Base-by-base conservation (phyloP, 1,139 yeast genomes). In the Geotrichum histeridarum region DNA sequence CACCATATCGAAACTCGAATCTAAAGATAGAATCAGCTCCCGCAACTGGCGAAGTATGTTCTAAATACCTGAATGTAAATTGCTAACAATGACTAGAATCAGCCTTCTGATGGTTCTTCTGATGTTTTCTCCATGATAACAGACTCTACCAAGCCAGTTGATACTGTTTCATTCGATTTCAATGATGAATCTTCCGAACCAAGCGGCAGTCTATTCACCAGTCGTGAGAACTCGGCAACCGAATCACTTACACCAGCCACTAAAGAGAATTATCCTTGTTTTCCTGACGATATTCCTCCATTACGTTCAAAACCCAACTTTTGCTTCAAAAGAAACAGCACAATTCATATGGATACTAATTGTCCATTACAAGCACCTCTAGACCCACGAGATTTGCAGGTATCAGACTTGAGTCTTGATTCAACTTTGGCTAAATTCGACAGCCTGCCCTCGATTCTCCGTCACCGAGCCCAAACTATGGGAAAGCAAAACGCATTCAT, bases 401-500 rank as follows among this genome's bases (percentile, higher is more conserved):
- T 66, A 22, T 51, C 64, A 4, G 72, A 69, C 31, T 56, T 63
- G 18, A 67, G 68, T 47, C 63, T 62, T 9, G 61, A 65, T 6
- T 63, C 67, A 8, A 61, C 68, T 17, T 63, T 70, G 62, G 63
- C 69, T 41, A 70, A 66, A 50, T 73, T 78, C 54, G 86, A 83
- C 54, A 81, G 85, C 56, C 72, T 91, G 56, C 83, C 94, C 2
- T 77, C 84, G 8, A 84, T 89, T 32, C 73, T 93, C 59, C 76
- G 90, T 42, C 82, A 81, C 55, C 73, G 99, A 38, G 95, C 90
- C 1, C 75, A 76, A 27, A 70, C 80, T 1, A 83, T 83, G 61
- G 82, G 82, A 42, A 73, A 79, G 30, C 91, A 87, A 57, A 76
- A 78, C 18, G 97, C 97, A 0, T 77, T 93, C 51, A 71, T 84